Conservation (phyloP, 768 basidiomycete genomes). For the Neoboletus brunneissimus region DNA sequence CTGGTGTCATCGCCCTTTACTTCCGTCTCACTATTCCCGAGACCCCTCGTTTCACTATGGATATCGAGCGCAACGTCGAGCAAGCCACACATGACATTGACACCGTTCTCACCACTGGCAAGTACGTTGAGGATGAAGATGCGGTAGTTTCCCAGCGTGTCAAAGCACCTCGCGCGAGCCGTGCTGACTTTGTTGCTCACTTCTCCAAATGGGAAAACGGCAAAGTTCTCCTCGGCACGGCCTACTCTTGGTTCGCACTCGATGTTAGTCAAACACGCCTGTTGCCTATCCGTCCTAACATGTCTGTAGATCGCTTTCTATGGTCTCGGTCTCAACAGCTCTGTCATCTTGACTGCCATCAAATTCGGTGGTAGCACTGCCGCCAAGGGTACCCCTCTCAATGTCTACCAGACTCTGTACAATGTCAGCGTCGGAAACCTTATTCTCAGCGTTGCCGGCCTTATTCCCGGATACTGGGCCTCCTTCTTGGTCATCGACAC, state of each 20-base stretch:
- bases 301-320: constrained; percentile 73
- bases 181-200: constrained; percentile 63
- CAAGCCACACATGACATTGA: constrained; percentile 75
- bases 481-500: constrained; percentile 63
- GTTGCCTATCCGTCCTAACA: background rate
- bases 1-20: constrained; percentile 78
- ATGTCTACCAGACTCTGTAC: constrained; percentile 54
- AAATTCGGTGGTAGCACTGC: constrained; percentile 49
- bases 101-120: constrained; percentile 54
- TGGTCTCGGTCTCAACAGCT: constrained; percentile 82
- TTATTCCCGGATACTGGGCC: constrained; percentile 73
- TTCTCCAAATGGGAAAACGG: constrained; percentile 75
- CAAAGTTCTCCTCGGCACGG: constrained; percentile 73
- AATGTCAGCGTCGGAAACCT: constrained; percentile 75
- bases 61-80: constrained; percentile 78
- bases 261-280: constrained; percentile 48
- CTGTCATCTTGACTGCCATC: constrained; percentile 71
- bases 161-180: constrained; percentile 65
- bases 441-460: constrained; percentile 71
- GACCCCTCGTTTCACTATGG: constrained; percentile 90
- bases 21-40: constrained; percentile 93
- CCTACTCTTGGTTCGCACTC: constrained; percentile 88
- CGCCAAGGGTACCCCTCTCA: constrained; percentile 27
- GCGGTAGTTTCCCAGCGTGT: constrained; percentile 48
- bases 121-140: constrained; percentile 50